Evolutionary conservation across 2,329 filamentous ascomycete species (phyloP), one percentile per base, ranked within the genome.

Genomic region (Xylaria sp.): DNA sequence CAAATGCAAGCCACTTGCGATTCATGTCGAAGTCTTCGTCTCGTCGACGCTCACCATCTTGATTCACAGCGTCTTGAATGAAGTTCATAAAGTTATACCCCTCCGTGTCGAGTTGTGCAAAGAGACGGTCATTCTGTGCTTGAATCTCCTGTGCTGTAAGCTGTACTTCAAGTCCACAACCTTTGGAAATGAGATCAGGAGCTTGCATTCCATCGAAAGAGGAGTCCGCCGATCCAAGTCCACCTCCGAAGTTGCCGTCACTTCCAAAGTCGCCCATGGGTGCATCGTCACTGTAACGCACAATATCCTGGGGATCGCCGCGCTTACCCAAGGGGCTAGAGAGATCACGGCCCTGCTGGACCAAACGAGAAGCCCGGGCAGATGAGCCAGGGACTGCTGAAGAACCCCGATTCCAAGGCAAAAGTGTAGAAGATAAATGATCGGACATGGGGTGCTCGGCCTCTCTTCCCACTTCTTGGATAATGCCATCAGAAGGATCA

Each of bases 361-460:
- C 80, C 73, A 80, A 82, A 59, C 80, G 79, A 0, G 75, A 75
- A 40, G 78, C 81, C 13, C 82, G 83, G 42, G 82, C 74, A 3
- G 83, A 83, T 0, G 86, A 88, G 13, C 82, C 81, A 0, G 83
- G 85, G 0, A 83, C 77, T 3, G 79, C 75, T 0, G 85, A 82
- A 7, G 81, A 87, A 3, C 80, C 81, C 3, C 83, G 83, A 69
- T 85, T 86, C 86, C 86, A 88, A 4, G 86, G 86, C 75, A 84
- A 80, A 65, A 70, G 71, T 38, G 85, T 77, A 17, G 83, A 86
- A 0, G 84, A 86, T 54, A 87, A 86, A 62, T 90, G 87, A 67
- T 97, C 92, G 4, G 88, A 87, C 62, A 96, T 85, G 7, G 88
- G 86, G 0, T 87, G 85, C 0, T 84, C 87, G 0, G 87, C 91